Conservation (phyloP, 495 filamentous ascomycete genomes). For the Chaetomidium leptoderma region DNA sequence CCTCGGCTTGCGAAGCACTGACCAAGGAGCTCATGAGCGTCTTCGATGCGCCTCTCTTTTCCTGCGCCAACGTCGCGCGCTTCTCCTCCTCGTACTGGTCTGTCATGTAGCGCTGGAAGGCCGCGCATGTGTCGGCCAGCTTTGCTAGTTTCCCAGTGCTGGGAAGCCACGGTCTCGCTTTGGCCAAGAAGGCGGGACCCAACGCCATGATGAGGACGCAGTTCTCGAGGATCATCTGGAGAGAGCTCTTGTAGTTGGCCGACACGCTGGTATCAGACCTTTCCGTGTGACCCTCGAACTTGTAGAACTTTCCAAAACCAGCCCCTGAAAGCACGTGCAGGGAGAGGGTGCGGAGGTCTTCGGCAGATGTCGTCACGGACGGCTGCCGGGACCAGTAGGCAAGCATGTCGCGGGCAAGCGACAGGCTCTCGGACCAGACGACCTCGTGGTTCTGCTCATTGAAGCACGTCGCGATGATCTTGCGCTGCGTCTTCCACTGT, state of each 20-base stretch:
- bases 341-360: slow-evolving; percentile 42
- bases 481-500: slow-evolving; percentile 48
- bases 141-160: slow-evolving; percentile 34
- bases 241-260: slow-evolving; percentile 31
- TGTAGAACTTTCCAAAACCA: slow-evolving; percentile 42
- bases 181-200: slow-evolving; percentile 24
- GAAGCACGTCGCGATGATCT: slow-evolving; percentile 40
- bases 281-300: slow-evolving; percentile 27
- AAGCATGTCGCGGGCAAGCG: slow-evolving; percentile 49
- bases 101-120: slow-evolving; percentile 32
- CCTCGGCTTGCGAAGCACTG: slow-evolving; percentile 19
- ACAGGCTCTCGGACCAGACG: slow-evolving; percentile 37
- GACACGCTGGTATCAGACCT: not conserved
- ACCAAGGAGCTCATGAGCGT: slow-evolving; percentile 24
- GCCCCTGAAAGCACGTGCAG: slow-evolving; percentile 44
- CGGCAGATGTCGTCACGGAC: slow-evolving; percentile 20
- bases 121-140: slow-evolving; percentile 27
- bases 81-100: slow-evolving; percentile 18
- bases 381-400: slow-evolving; percentile 35
- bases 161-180: slow-evolving; percentile 25
- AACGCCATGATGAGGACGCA: slow-evolving; percentile 32
- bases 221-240: slow-evolving; percentile 34
- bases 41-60: slow-evolving; percentile 15
- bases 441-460: slow-evolving; percentile 47
- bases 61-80: slow-evolving; percentile 21